Evolutionary conservation across 164 flowering plant species (phyloP), one percentile per base, ranked within the genome.

Genomic region (Paratinospora sagittata): DNA sequence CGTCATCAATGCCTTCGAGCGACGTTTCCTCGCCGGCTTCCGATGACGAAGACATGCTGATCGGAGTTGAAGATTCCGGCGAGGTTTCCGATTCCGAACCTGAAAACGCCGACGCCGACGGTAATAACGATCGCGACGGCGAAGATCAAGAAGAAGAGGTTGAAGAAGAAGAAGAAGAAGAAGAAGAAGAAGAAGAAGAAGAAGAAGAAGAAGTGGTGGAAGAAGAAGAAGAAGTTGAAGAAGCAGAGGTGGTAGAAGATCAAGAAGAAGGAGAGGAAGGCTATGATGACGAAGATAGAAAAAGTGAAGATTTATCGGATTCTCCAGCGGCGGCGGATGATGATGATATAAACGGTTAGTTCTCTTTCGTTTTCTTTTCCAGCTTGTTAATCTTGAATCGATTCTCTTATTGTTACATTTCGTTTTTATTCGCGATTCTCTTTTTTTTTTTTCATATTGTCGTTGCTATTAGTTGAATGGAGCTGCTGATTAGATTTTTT

Each of bases 261-360:
- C n/a, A n/a, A n/a, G n/a, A n/a, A n/a, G n/a, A 58, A 34, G 65
- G 67, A 4, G 83, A 69, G 6, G 76, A 36, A 3, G 74, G 58
- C 0, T 71, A 70, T 0, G 78, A 70, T 1, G 76, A 55, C 0
- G 80, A 63, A 10, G 80, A 72, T 8, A 68, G 65, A 14, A 72
- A 66, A 57, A 43, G 55, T 10, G 72, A 65, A 30, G 80, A 74
- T 17, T 60, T 13, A 7, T 19, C 58, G 63, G 63, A 10, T 27
- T 30, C 73, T 16, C 69, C 73, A 8, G 37, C 66, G 2, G 27
- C 34, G 14, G 68, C 37, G 21, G 67, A 65, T 24, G 74, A 67
- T 57, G n/a, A n/a, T n/a, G 68, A 34, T 61, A 58, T 17, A n/a
- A 16, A 16, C 3, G 58, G 58, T 52, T 17, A 16, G 58, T 52